These are phyloP conservation scores for Zygosaccharomyces sapae DNA, from an alignment of 1,139 yeast species.

Conservation along the genomic window DNA sequence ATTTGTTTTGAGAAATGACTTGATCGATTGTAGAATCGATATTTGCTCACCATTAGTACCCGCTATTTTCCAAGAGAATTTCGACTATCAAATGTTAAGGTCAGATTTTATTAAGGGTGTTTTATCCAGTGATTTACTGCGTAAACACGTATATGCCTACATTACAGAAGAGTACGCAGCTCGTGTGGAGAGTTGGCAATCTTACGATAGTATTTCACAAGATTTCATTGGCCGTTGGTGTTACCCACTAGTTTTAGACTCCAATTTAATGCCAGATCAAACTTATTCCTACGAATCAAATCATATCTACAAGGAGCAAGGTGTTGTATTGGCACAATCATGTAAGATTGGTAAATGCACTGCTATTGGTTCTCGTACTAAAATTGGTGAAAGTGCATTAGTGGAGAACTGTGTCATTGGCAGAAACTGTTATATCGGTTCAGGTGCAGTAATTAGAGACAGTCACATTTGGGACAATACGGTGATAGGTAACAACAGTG, in stretches of 20 bases:
- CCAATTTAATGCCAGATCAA: constrained; percentile 66
- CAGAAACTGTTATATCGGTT: constrained; percentile 79
- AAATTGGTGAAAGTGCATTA: constrained; percentile 53
- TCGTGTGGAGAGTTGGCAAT: constrained; percentile 88
- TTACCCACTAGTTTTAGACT: constrained; percentile 86
- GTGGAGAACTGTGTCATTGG: constrained; percentile 76
- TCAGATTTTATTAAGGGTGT: constrained; percentile 88
- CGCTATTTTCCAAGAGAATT: constrained; percentile 90
- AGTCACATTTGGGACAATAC: constrained; percentile 88
- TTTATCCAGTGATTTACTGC: constrained; percentile 80
- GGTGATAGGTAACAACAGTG: constrained; percentile 59
- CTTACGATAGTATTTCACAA: constrained; percentile 88
- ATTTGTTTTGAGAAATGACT: constrained; percentile 77
- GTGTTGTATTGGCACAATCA: constrained; percentile 86
- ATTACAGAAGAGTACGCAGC: constrained; percentile 80
- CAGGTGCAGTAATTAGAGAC: constrained; percentile 62
- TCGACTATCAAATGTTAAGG: constrained; percentile 84
- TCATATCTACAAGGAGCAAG: constrained; percentile 79
- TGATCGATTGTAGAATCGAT: constrained; percentile 94
- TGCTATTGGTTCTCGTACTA: constrained; percentile 70
- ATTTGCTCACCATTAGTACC: constrained; percentile 94
- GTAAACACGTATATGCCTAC: constrained; percentile 86
- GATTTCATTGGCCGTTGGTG: constrained; percentile 89
- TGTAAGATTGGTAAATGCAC: constrained; percentile 74
- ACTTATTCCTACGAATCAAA: constrained; percentile 75